Percentiles rank a stretch among this genome's conserved stretches.
Conservation (phyloP, 208 protist genomes). For the Angomonas deanei region DNA sequence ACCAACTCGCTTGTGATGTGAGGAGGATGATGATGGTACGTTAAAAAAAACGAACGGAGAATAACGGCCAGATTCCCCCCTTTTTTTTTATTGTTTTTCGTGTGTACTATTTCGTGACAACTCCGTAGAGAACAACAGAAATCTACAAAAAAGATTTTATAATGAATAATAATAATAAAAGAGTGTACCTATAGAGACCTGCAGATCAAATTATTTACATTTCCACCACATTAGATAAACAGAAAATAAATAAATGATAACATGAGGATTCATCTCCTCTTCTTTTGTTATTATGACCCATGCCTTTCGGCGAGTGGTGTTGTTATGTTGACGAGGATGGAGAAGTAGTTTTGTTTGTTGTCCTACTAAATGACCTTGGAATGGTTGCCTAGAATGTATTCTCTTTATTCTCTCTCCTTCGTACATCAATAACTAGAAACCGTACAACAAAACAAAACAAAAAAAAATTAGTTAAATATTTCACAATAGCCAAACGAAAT, state of each 20-base stretch:
- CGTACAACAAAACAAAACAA: neutral
- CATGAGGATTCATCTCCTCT: too few relatives aligned
- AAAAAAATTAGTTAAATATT: neutral
- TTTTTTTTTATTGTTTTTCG: neutral
- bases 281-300: too few relatives aligned
- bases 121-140: neutral
- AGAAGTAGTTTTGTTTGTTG: too few relatives aligned
- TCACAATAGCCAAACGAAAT: neutral
- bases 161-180: too few relatives aligned
- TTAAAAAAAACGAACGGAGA: constrained; percentile 3
- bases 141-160: neutral
- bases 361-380: neutral
- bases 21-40: neutral
- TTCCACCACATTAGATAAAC: too few relatives aligned
- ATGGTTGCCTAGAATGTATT: neutral
- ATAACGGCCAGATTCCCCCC: neutral
- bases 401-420: neutral
- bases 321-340: too few relatives aligned
- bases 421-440: neutral
- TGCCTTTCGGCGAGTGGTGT: too few relatives aligned
- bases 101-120: too few relatives aligned
- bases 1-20: neutral
- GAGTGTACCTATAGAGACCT: too few relatives aligned
- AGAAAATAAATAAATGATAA: too few relatives aligned
- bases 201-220: too few relatives aligned